Percentiles rank a stretch among this genome's conserved stretches.
These are phyloP conservation scores for Acacia pycnantha DNA, from an alignment of 331 rosid genomes.

Conservation along the genomic window DNA sequence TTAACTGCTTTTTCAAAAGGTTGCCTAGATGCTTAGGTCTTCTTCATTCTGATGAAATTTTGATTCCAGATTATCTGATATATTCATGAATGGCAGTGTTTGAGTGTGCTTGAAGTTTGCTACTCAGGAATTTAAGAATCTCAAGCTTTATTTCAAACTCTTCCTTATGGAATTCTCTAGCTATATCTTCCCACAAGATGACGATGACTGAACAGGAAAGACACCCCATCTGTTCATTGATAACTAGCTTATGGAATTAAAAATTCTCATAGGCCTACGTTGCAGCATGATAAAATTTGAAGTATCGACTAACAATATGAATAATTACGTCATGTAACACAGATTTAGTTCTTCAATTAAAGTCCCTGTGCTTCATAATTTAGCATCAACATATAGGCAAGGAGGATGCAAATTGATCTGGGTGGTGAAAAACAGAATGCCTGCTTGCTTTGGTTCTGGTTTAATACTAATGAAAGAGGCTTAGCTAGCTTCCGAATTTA, in stretches of 20 bases:
- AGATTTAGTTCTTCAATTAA: not conserved
- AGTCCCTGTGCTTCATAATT: not conserved
- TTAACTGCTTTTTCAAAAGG: slow-evolving; percentile 4
- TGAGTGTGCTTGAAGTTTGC: slow-evolving; percentile 1
- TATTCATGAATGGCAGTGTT: not conserved
- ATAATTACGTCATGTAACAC: not conserved
- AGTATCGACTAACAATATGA: not conserved
- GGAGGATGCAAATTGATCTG: not conserved
- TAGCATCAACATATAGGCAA: not conserved
- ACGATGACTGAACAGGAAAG: not conserved
- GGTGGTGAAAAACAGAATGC: not conserved
- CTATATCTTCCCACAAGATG: not conserved
- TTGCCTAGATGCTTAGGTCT: not conserved
- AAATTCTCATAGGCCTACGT: not conserved
- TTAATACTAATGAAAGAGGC: not conserved
- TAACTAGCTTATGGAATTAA: not conserved
- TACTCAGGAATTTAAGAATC: not conserved
- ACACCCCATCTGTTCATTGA: not conserved
- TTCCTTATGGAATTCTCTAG: not conserved
- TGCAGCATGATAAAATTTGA: not conserved
- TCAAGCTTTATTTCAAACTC: too few relatives aligned
- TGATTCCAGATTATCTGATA: slow-evolving; percentile 8
- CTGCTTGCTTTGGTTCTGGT: not conserved
- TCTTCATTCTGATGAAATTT: slow-evolving; percentile 12
- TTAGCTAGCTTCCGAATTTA: not conserved